Conservation (phyloP, 805 yeast species). For the Starmerella etchellsii region DNA sequence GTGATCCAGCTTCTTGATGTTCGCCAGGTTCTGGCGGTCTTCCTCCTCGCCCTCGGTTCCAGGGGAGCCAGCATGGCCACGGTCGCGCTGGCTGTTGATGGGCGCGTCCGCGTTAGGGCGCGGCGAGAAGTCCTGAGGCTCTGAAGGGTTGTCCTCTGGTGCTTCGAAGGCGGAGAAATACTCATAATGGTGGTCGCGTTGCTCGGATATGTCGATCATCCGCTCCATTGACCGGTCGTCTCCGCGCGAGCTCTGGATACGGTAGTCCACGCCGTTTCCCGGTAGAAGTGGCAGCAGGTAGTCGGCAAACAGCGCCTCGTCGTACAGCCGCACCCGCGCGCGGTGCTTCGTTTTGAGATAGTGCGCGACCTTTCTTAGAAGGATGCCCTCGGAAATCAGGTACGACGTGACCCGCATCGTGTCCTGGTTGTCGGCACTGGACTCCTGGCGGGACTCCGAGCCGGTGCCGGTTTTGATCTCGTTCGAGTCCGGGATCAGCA, state of each 20-base stretch:
- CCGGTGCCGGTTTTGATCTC: conserved; percentile 16
- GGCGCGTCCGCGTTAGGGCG: conserved; percentile 8
- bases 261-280: conserved; percentile 37
- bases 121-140: conserved; percentile 74
- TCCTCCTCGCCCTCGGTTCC: background rate
- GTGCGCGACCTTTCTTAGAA: conserved; percentile 46
- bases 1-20: conserved; percentile 24
- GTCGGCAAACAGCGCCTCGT: conserved; percentile 86
- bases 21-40: conserved; percentile 3
- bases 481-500: conserved; percentile 38
- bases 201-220: conserved; percentile 67
- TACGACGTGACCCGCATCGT: conserved; percentile 85
- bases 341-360: conserved; percentile 61
- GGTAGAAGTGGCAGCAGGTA: conserved; percentile 78
- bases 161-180: conserved; percentile 43
- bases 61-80: background rate
- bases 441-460: background rate
- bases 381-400: conserved; percentile 71
- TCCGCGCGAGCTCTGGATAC: conserved; percentile 28
- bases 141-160: conserved; percentile 72
- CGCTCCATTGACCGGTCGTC: conserved; percentile 51
- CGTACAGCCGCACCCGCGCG: conserved; percentile 76
- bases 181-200: conserved; percentile 82
- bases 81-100: background rate
- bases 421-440: conserved; percentile 31